phyloP scores from a whole-genome alignment of 768 basidiomycete species.

The Gautieria morchelliformis region DNA sequence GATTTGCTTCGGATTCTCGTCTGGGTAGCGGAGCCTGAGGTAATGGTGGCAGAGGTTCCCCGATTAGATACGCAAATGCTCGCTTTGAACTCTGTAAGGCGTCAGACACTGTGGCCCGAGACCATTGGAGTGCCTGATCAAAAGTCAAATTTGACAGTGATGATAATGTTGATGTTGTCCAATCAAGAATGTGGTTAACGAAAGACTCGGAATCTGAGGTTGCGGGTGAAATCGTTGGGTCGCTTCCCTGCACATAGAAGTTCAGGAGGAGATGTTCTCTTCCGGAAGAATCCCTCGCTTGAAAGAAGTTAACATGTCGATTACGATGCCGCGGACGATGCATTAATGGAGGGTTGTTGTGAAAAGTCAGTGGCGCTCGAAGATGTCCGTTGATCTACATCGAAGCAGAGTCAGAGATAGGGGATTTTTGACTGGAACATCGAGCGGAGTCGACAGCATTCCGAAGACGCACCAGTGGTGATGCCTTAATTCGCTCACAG shows the following conservation, averaged over 20 bases:
- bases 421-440: neutral
- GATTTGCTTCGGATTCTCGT: neutral
- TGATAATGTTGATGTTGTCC: constrained; percentile 32
- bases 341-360: constrained; percentile 73
- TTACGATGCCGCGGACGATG: constrained; percentile 73
- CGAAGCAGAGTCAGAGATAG: constrained; percentile 10
- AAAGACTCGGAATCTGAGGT: constrained; percentile 9
- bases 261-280: constrained; percentile 79
- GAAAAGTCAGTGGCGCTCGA: constrained; percentile 58
- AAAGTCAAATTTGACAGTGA: constrained; percentile 42
- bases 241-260: constrained; percentile 65
- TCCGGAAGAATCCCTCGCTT: constrained; percentile 62
- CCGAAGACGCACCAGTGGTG: constrained; percentile 29
- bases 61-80: constrained; percentile 66
- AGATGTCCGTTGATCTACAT: constrained; percentile 60
- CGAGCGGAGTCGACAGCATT: neutral
- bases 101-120: constrained; percentile 31
- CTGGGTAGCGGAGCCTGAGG: constrained; percentile 3
- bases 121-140: constrained; percentile 42
- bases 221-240: constrained; percentile 25
- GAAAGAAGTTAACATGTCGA: constrained; percentile 70
- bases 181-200: neutral
- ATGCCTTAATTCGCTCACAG: constrained; percentile 40
- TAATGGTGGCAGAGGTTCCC: constrained; percentile 32
- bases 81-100: constrained; percentile 42